A percentile compares a stretch with the other conserved stretches of the same genome.
phyloP scores from a whole-genome alignment of 2,329 filamentous ascomycete species.

The Apiospora saccharicola region DNA sequence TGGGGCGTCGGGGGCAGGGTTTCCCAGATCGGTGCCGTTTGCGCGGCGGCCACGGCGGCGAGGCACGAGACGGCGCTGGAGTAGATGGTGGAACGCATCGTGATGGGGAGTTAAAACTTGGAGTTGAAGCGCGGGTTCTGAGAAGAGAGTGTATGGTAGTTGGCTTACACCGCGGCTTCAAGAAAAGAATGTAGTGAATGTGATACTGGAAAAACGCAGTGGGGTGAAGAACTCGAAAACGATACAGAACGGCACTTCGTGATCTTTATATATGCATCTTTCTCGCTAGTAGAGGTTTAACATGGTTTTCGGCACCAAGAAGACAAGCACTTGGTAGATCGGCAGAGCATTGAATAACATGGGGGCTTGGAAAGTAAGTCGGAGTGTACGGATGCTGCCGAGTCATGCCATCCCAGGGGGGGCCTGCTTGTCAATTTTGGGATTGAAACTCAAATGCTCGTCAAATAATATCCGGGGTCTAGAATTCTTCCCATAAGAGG shows the following conservation, averaged over 20 bases:
- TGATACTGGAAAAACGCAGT: background rate
- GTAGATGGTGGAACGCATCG: conserved; percentile 5
- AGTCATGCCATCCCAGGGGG: conserved; percentile 3
- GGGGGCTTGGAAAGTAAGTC: conserved; percentile 16
- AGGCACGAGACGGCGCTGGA: conserved; percentile 2
- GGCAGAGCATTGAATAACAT: background rate
- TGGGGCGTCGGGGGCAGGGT: conserved; percentile 48
- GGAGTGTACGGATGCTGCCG: background rate
- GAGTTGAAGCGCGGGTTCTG: background rate
- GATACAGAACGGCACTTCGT: background rate
- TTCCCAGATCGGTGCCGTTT: conserved; percentile 38
- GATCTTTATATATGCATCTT: background rate
- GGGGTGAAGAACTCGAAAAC: background rate
- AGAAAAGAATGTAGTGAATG: background rate
- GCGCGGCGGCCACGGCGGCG: background rate
- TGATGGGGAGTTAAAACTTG: background rate
- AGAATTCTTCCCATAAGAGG: background rate
- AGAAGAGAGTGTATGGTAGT: conserved; percentile 5
- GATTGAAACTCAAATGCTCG: background rate
- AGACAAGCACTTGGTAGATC: background rate
- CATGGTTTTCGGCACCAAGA: background rate
- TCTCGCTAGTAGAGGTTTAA: background rate
- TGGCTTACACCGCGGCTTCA: background rate
- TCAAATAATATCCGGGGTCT: conserved; percentile 10
- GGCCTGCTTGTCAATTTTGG: background rate